Base-by-base conservation (phyloP, 164 flowering plant genomes). In the Kingdonia uniflora region DNA sequence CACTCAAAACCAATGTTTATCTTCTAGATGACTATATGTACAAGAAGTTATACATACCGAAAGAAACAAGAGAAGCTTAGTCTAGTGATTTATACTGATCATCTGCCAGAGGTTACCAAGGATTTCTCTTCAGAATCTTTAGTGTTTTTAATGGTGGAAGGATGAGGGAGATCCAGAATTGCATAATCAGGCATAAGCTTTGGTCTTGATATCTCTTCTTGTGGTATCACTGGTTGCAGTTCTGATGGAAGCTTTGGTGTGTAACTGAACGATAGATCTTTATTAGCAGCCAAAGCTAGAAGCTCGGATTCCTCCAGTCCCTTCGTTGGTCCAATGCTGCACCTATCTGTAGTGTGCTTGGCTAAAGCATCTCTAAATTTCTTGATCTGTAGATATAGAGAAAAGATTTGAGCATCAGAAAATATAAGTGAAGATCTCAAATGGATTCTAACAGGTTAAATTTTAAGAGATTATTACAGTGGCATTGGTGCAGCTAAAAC, bases 401-500 rank as follows among this genome's bases (percentile, higher is more conserved):
- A 45, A 15, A 49, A 41, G 1, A 40, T 1, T 14, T 10, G 7
- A 19, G 19, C 26, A n/a, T 14, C 21, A 14, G 13, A 11, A 29
- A 57, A 3, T 11, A 21, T 38, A 15, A 15, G 20, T 33, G n/a
- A 19, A 12, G 14, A 47, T 10, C 3, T 21, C 12, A 45, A 19
- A 35, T n/a, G n/a, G n/a, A n/a, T 51, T 21, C 12, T 26, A 19
- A 22, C 35, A 29, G 6, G n/a, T 42, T 19, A 24, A 50, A n/a
- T 19, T 2, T 24, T n/a, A 37, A 21, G 48, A 44, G 21, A 19
- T 12, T 7, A 33, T 65, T 52, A 87, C 96, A 64, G 96, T 88
- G 60, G 96, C 88, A 55, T 81, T 85, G 29, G 90, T 88, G 60
- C 96, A 88, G 65, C 96, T 88, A 53, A 88, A 88, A 75, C 94